A percentile compares a stretch with the other conserved stretches of the same genome.
These are phyloP conservation scores for Fusarium ambrosium DNA, from an alignment of 2,329 filamentous ascomycete genomes.

Conservation along the genomic window DNA sequence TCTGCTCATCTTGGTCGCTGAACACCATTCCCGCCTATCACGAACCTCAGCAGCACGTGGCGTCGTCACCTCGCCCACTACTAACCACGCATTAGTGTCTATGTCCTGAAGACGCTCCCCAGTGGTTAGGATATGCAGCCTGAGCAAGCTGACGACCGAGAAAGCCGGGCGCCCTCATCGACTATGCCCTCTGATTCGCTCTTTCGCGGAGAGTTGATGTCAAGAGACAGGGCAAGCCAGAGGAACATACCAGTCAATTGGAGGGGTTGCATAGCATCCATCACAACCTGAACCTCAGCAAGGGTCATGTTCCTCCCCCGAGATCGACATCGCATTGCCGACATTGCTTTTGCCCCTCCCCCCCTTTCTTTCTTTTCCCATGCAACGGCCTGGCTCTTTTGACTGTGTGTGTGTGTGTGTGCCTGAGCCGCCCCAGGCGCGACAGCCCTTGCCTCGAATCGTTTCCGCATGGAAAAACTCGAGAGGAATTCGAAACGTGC, in stretches of 20 bases:
- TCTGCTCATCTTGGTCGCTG: slow-evolving; percentile 21
- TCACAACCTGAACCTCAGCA: slow-evolving; percentile 3
- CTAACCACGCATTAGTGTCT: slow-evolving; percentile 4
- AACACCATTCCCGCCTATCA: slow-evolving; percentile 32
- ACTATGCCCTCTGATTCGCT: slow-evolving; percentile 1
- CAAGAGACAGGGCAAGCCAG: neutral
- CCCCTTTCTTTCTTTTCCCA: slow-evolving; percentile 17
- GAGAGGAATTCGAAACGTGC: slow-evolving; percentile 1
- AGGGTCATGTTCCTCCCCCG: slow-evolving; percentile 19
- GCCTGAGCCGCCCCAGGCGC: slow-evolving; percentile 6
- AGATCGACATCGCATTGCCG: slow-evolving; percentile 34
- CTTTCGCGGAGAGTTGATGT: neutral
- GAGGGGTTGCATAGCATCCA: slow-evolving; percentile 14
- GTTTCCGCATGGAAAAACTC: slow-evolving; percentile 21
- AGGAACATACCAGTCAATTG: slow-evolving; percentile 18
- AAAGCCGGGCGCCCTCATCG: neutral
- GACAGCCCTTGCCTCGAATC: slow-evolving; percentile 18
- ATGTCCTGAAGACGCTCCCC: neutral
- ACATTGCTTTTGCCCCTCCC: slow-evolving; percentile 17
- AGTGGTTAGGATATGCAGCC: neutral
- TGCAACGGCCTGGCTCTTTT: slow-evolving; percentile 12
- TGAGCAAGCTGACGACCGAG: neutral
- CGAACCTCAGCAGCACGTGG: slow-evolving; percentile 16
- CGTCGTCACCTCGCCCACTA: slow-evolving; percentile 24
- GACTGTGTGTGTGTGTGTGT: neutral